Percentiles rank a stretch among this genome's conserved stretches.
Conservation (phyloP, 306 rosid genomes). For the Medicago arabica region DNA sequence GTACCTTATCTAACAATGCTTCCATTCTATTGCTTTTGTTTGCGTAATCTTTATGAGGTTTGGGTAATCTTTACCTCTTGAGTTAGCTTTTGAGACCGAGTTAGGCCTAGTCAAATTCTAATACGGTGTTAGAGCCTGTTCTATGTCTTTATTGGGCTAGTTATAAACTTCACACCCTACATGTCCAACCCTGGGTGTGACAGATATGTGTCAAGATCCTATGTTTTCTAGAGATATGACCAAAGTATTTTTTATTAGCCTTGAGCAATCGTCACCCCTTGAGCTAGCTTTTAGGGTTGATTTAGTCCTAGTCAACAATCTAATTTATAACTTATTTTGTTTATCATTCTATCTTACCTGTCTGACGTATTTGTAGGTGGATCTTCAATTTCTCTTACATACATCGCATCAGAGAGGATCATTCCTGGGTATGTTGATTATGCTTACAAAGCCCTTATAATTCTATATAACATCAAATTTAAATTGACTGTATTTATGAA, state of each 20-base stretch:
- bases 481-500: slow-evolving; percentile 12
- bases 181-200: background rate
- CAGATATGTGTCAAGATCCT: slow-evolving; percentile 2
- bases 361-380: slow-evolving; percentile 66
- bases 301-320: background rate
- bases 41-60: background rate
- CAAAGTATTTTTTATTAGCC: background rate
- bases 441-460: slow-evolving; percentile 22
- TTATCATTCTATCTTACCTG: slow-evolving; percentile 23
- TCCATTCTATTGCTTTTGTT: slow-evolving; percentile 23
- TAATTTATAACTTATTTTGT: background rate
- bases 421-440: slow-evolving; percentile 82
- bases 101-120: slow-evolving; percentile 1
- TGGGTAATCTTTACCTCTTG: background rate
- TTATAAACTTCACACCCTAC: background rate
- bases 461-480: slow-evolving; percentile 8
- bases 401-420: slow-evolving; percentile 93
- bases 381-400: slow-evolving; percentile 90
- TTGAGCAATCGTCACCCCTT: background rate
- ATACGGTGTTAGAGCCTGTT: background rate
- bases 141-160: background rate
- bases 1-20: slow-evolving; percentile 33
- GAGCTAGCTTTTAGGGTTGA: slow-evolving; percentile 11
- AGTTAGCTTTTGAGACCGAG: slow-evolving; percentile 11
- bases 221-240: background rate